Conservation (phyloP, 371 early-diverging fungal species). For the Mycotypha africana region DNA sequence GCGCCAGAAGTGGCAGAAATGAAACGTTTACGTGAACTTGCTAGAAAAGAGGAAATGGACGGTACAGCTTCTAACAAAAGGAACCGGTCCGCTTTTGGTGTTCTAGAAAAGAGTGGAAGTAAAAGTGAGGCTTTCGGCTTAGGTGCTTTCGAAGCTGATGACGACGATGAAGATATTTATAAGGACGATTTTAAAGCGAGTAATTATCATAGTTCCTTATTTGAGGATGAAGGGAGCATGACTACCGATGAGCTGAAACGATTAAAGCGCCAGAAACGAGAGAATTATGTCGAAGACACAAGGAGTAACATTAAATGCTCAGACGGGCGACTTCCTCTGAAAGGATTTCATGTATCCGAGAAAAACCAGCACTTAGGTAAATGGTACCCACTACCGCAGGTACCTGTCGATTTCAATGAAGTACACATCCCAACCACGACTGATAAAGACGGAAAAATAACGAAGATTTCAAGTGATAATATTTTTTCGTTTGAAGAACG, state of each 20-base stretch:
- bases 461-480: constrained; percentile 7
- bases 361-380: constrained; percentile 36
- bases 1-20: constrained; percentile 64
- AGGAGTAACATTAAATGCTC: constrained; percentile 13
- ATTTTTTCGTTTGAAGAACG: constrained; percentile 59
- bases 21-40: constrained; percentile 27
- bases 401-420: constrained; percentile 54
- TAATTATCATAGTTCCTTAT: constrained; percentile 32
- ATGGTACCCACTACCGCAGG: constrained; percentile 55
- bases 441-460: background rate
- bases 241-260: constrained; percentile 13
- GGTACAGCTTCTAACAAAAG: constrained; percentile 1
- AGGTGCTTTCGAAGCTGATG: constrained; percentile 46
- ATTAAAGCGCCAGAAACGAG: constrained; percentile 4
- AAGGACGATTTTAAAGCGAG: constrained; percentile 4
- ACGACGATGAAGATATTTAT: constrained; percentile 48
- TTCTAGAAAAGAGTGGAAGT: constrained; percentile 4
- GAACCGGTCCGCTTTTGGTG: constrained; percentile 31
- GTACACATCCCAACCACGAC: constrained; percentile 18
- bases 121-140: constrained; percentile 27
- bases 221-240: constrained; percentile 32
- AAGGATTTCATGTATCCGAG: constrained; percentile 44
- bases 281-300: background rate
- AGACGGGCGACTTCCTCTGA: constrained; percentile 59
- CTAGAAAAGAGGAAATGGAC: constrained; percentile 8